Conservation (phyloP, 345 rosid species). For the sweet orange (Citrus sinensis) region DNA sequence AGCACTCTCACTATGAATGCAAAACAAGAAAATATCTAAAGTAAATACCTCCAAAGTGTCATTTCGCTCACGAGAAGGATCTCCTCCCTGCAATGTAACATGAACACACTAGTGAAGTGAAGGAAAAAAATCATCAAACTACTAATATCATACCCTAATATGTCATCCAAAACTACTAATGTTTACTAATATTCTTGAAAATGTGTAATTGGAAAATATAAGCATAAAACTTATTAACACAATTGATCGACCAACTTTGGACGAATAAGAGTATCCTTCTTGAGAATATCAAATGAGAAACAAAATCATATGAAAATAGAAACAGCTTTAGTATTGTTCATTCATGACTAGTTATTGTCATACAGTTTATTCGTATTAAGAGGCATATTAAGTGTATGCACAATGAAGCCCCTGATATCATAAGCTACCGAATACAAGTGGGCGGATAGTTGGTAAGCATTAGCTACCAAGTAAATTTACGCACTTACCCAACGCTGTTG, state of each 20-base stretch:
- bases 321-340: too few species aligned
- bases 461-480: too few species aligned
- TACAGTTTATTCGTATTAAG: neutral
- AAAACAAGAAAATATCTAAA: neutral
- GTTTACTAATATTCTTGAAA: neutral
- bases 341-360: neutral
- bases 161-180: too few species aligned
- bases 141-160: too few species aligned
- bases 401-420: neutral
- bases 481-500: too few species aligned
- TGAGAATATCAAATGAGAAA: neutral
- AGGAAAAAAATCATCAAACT: too few species aligned
- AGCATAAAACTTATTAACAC: neutral
- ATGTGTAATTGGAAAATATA: neutral
- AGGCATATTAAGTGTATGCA: neutral
- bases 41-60: slow-evolving; percentile 54
- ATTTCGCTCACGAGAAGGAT: slow-evolving; percentile 66
- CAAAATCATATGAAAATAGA: neutral
- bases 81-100: slow-evolving; percentile 56
- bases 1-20: neutral
- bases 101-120: neutral
- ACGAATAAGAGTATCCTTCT: neutral
- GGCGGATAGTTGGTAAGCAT: too few species aligned
- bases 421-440: too few species aligned
- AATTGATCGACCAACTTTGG: neutral